These are phyloP conservation scores for Plasmodium malariae DNA, from an alignment of 169 alveolate species.

Conservation along the genomic window DNA sequence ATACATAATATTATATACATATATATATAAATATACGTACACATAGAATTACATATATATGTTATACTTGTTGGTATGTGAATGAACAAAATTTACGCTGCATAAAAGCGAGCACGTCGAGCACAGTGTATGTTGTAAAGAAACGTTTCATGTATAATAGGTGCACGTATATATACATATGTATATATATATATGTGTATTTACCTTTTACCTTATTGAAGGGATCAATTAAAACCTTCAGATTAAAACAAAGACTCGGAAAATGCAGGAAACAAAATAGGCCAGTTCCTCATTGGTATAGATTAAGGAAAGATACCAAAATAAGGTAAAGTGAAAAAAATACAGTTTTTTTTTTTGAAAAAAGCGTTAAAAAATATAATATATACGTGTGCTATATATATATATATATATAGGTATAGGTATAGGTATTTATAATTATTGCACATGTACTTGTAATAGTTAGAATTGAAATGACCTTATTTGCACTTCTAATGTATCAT, in stretches of 20 bases:
- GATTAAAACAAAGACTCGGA: conserved; percentile 93
- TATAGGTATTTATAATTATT: too few relatives aligned
- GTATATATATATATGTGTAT: conserved; percentile 6
- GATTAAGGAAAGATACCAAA: conserved; percentile 93
- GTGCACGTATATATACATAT: background rate
- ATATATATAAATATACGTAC: background rate
- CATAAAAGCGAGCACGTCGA: too few relatives aligned
- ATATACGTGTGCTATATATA: background rate
- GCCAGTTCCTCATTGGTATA: conserved; percentile 97
- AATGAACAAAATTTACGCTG: background rate
- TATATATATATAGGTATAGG: too few relatives aligned
- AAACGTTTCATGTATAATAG: too few relatives aligned
- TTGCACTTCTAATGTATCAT: too few relatives aligned
- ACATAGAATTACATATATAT: conserved; percentile 3
- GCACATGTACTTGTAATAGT: too few relatives aligned
- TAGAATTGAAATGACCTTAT: too few relatives aligned
- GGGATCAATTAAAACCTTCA: conserved; percentile 94
- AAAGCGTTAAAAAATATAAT: too few relatives aligned
- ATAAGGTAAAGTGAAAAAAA: conserved; percentile 88
- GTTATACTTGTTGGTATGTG: background rate
- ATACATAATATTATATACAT: background rate
- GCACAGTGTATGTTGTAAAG: too few relatives aligned
- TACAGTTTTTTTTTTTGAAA: background rate
- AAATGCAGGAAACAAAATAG: conserved; percentile 96
- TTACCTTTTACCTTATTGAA: conserved; percentile 39